phyloP scores from a whole-genome alignment of 2,329 filamentous ascomycete species.

The Alternaria rosae region DNA sequence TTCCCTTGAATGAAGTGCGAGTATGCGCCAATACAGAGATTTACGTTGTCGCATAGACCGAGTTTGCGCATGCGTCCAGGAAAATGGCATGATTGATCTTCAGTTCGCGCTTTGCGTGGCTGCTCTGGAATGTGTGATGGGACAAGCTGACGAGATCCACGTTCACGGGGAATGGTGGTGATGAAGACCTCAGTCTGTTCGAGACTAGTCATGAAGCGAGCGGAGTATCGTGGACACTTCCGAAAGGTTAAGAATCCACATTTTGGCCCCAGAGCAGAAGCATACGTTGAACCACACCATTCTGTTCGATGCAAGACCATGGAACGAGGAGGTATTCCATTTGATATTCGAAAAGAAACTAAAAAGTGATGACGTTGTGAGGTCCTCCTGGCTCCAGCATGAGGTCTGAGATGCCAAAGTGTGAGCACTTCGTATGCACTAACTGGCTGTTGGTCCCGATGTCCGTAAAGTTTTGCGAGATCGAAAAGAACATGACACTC shows the following conservation, averaged over 20 bases:
- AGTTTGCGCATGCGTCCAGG: neutral
- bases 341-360: neutral
- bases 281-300: neutral
- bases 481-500: neutral
- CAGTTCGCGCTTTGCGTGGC: neutral
- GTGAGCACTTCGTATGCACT: neutral
- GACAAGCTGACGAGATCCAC: neutral
- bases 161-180: neutral
- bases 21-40: neutral
- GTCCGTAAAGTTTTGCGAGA: neutral
- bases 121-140: neutral
- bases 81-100: neutral
- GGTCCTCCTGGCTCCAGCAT: neutral
- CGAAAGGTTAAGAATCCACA: rapidly evolving
- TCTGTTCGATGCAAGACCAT: neutral
- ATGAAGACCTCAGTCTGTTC: neutral
- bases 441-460: neutral
- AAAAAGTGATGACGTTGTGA: neutral
- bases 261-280: neutral
- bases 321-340: neutral
- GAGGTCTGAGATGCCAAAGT: neutral
- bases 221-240: rapidly evolving
- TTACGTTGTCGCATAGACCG: neutral
- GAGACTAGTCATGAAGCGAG: neutral
- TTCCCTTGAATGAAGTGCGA: neutral